Conservation (phyloP, 306 rosid species). For the Rubus idaeus region DNA sequence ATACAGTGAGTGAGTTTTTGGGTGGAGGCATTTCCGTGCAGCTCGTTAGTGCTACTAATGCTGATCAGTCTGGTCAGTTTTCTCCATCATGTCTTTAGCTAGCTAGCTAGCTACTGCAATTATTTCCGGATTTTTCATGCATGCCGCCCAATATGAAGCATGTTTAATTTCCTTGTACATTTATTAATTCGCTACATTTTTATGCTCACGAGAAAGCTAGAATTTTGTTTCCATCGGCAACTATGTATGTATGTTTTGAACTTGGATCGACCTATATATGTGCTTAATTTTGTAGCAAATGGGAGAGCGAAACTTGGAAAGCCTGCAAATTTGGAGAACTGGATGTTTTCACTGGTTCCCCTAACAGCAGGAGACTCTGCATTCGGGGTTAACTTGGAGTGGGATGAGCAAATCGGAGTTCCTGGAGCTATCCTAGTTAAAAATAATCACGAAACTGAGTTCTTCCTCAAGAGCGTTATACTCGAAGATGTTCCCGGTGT, state of each 20-base stretch:
- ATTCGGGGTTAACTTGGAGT: not conserved
- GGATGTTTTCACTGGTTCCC: not conserved
- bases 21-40: constrained; percentile 29
- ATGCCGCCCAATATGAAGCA: too few relatives aligned
- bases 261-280: too few relatives aligned
- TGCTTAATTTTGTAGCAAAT: not conserved
- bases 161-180: too few relatives aligned
- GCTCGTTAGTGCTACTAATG: constrained; percentile 30
- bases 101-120: too few relatives aligned
- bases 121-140: too few relatives aligned
- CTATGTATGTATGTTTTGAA: too few relatives aligned
- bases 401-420: not conserved
- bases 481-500: constrained; percentile 52
- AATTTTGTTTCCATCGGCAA: too few relatives aligned
- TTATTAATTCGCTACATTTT: too few relatives aligned
- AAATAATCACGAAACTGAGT: not conserved
- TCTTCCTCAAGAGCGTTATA: constrained; percentile 47
- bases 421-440: not conserved
- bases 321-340: not conserved
- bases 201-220: too few relatives aligned
- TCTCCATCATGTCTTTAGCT: too few relatives aligned
- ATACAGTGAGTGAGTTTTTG: constrained; percentile 25
- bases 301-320: not conserved
- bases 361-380: not conserved
- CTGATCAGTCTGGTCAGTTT: constrained; percentile 16